Base-by-base conservation (phyloP, 1,284 basidiomycete species). In the Puccinia coronata region DNA sequence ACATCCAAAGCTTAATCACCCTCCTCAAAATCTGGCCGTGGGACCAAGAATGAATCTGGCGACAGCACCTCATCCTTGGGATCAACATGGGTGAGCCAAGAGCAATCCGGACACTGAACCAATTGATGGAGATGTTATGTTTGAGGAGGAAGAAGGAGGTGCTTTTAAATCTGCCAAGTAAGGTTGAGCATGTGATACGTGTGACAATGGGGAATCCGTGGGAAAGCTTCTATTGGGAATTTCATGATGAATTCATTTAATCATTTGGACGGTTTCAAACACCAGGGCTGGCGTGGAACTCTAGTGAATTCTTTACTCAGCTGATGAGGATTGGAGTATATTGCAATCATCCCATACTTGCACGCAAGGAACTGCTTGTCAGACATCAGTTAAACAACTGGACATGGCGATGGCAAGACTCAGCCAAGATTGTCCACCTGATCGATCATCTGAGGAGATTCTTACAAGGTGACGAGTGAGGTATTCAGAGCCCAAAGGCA, bases 391-490 rank as follows among this genome's bases (percentile, higher is more conserved):
- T n/a, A n/a, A n/a, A n/a, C n/a, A n/a, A n/a, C n/a, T n/a, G n/a
- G n/a, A n/a, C n/a, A n/a, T 72, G 51, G 70, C 11, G 34, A 57
- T 72, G 70, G 51, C 25, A 55, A 55, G n/a, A 57, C 20, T 72
- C 34, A n/a, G 70, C 18, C 39, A 72, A 72, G 36, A 2, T 51
- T 2, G 31, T 72, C 5, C 47, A 71, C 31, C 20, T 71, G n/a
- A 16, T 71, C 1, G 8, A 28, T 11, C 49, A 71, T 18, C 47
- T 39, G n/a, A 57, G 34, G 31, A 51, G 12, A 53, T 53, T 23
- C 1, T 4, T 69, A 20, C 2, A 25, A 31, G 47, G 49, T 28
- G 41, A 23, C 25, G n/a, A 49, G 5, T 0, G 69, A 16, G 25
- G 9, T 1, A 67, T 11, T 9, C 11, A 18, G 25, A 36, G 16